Conservation (phyloP, 2,329 filamentous ascomycete species). For the Botryotinia convoluta region DNA sequence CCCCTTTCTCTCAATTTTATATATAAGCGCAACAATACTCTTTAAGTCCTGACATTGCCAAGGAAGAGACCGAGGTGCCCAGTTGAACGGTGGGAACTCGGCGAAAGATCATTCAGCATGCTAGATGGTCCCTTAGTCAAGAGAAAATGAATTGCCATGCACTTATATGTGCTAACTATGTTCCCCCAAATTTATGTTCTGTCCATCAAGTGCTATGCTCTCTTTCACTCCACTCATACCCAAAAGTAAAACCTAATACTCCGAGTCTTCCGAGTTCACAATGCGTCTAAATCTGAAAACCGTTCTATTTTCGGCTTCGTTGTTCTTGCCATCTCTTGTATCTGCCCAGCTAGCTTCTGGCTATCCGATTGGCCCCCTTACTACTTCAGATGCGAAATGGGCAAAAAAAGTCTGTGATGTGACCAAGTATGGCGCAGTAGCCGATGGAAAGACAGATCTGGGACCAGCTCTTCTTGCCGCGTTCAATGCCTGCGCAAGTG, state of each 20-base stretch:
- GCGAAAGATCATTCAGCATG: not conserved
- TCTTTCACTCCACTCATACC: not conserved
- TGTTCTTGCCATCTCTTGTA: slow-evolving; percentile 15
- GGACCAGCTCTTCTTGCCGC: slow-evolving; percentile 44
- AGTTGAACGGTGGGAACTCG: not conserved
- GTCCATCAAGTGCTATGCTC: not conserved
- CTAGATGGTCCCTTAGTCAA: not conserved
- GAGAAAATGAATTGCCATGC: not conserved
- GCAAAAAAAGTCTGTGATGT: slow-evolving; percentile 42
- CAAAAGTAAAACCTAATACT: not conserved
- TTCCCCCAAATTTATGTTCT: not conserved
- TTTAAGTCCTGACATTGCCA: not conserved
- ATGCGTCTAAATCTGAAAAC: slow-evolving; percentile 1
- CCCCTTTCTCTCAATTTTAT: not conserved
- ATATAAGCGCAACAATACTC: slow-evolving; percentile 12
- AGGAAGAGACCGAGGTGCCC: not conserved
- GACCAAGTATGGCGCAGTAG: slow-evolving; percentile 45
- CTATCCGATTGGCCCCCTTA: slow-evolving; percentile 29
- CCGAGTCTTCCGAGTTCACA: not conserved
- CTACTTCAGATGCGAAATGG: slow-evolving; percentile 25
- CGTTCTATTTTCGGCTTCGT: not conserved
- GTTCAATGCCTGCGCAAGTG: slow-evolving; percentile 44
- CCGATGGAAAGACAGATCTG: slow-evolving; percentile 46
- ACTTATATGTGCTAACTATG: not conserved
- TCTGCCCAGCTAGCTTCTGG: slow-evolving; percentile 16